Evolutionary conservation across 176 grass and related monocot species (phyloP).

Genomic region (Bothriochloa decipiens): DNA sequence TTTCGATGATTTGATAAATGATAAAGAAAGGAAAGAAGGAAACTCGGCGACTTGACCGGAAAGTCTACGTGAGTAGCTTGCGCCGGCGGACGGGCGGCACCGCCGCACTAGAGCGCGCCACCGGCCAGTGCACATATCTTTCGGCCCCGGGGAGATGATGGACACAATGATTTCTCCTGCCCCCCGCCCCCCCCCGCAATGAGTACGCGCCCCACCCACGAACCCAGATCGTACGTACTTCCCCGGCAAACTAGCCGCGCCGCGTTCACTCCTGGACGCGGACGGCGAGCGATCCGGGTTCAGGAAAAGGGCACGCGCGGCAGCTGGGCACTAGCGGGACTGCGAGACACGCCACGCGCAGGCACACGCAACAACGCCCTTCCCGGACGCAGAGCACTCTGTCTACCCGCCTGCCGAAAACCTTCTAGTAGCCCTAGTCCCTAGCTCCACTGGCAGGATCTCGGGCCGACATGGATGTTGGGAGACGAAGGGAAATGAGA

Average conservation of each 20-base stretch:
- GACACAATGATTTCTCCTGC: not conserved
- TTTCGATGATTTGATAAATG: not conserved
- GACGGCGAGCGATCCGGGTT: not conserved
- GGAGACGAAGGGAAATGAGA: not conserved
- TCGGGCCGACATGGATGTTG: constrained; percentile 6
- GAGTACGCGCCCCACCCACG: constrained; percentile 3
- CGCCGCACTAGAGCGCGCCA: not conserved
- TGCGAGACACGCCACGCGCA: not conserved
- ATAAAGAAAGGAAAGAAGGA: too few relatives aligned
- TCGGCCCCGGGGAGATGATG: not conserved
- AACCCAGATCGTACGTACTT: not conserved
- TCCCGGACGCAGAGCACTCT: not conserved
- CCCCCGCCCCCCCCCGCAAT: not conserved
- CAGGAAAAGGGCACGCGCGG: not conserved
- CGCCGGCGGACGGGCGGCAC: not conserved
- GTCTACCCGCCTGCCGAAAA: not conserved
- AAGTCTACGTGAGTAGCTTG: not conserved
- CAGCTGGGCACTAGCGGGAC: not conserved
- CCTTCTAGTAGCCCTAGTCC: constrained; percentile 13
- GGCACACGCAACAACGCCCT: too few relatives aligned
- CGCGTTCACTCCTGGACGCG: not conserved
- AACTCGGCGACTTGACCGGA: not conserved
- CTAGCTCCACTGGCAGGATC: not conserved
- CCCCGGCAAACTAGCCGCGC: not conserved
- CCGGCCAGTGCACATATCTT: not conserved